Evolutionary conservation across 495 filamentous ascomycete species (phyloP), one percentile per base, ranked within the genome.

Genomic region (Hypoxylon lienhwacheense): DNA sequence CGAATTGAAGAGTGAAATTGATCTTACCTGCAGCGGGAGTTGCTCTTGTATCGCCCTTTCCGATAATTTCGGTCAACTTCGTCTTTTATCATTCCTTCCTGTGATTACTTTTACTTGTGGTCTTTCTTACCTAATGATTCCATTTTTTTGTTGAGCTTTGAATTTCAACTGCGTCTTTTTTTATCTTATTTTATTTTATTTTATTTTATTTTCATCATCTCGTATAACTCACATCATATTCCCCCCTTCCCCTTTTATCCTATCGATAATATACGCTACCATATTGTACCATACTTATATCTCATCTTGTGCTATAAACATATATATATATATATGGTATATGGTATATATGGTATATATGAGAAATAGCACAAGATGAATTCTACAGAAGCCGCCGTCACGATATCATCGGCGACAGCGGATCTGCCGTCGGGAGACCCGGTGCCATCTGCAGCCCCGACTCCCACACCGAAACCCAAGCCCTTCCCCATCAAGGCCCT

Each of bases 341-440:
- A n/a, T 4, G 28, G 12, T 31, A 11, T n/a, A 10, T 3, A 31
- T 31, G 20, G 5, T 19, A 28, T 11, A 6, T 6, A 40, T 22
- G 8, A 50, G 2, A 11, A 26, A 25, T 17, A 40, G 8, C 20
- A 48, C 17, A 11, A 25, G 16, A 61, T 61, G 64, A 55, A 57
- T 46, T 44, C 63, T 21, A 44, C 51, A 48, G 59, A 59, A 50
- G 42, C 52, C 42, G 45, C 39, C 37, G 33, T n/a, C n/a, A n/a
- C n/a, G n/a, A n/a, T n/a, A n/a, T n/a, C 54, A 14, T 28, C 62
- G 17, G 34, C 66, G 5, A 63, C 65, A 52, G 59, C 66, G 44
- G 70, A 72, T 62, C 69, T 74, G 33, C 70, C 70, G 44, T 70
- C 71, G 0, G 70, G 70, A 49, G 66, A 65, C 3, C 71, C 71